Evolutionary conservation across 305 asterid genomes (phyloP).

Genomic region (Ilex paraguariensis): DNA sequence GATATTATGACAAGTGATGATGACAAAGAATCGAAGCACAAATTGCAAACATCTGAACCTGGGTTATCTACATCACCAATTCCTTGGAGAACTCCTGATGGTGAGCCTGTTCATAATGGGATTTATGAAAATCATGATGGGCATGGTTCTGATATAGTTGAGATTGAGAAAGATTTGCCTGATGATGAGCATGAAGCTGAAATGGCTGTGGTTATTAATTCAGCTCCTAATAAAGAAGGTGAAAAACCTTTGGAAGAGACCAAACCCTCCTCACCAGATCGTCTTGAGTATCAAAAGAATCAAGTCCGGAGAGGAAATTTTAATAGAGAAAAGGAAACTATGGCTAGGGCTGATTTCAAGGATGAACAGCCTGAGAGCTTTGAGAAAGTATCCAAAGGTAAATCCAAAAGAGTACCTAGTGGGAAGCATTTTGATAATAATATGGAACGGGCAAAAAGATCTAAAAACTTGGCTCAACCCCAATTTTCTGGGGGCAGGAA

Average conservation of each 20-base stretch:
- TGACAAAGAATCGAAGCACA: slow-evolving; percentile 50
- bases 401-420: slow-evolving; percentile 52
- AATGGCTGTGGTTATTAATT: slow-evolving; percentile 27
- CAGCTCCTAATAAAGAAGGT: slow-evolving; percentile 41
- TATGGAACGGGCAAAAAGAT: slow-evolving; percentile 42
- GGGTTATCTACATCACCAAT: slow-evolving; percentile 37
- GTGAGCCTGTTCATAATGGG: slow-evolving; percentile 44
- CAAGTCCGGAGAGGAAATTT: slow-evolving; percentile 22
- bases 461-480: slow-evolving; percentile 40
- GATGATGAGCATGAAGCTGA: slow-evolving; percentile 36
- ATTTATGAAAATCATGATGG: slow-evolving; percentile 47
- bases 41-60: slow-evolving; percentile 40
- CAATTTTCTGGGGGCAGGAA: slow-evolving; percentile 40
- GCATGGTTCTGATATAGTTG: slow-evolving; percentile 44
- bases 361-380: slow-evolving; percentile 35
- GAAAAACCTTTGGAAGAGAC: slow-evolving; percentile 41
- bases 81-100: slow-evolving; percentile 39
- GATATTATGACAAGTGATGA: slow-evolving; percentile 84
- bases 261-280: slow-evolving; percentile 29
- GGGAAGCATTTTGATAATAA: slow-evolving; percentile 43
- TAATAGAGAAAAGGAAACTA: slow-evolving; percentile 31
- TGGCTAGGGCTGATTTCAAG: slow-evolving; percentile 35
- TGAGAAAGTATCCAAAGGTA: slow-evolving; percentile 38
- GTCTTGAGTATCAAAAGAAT: slow-evolving; percentile 34
- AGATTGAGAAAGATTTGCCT: slow-evolving; percentile 61